These are phyloP conservation scores for Saccharomyces cerevisiae DNA, from an alignment of 805 yeast genomes.

Conservation along the genomic window DNA sequence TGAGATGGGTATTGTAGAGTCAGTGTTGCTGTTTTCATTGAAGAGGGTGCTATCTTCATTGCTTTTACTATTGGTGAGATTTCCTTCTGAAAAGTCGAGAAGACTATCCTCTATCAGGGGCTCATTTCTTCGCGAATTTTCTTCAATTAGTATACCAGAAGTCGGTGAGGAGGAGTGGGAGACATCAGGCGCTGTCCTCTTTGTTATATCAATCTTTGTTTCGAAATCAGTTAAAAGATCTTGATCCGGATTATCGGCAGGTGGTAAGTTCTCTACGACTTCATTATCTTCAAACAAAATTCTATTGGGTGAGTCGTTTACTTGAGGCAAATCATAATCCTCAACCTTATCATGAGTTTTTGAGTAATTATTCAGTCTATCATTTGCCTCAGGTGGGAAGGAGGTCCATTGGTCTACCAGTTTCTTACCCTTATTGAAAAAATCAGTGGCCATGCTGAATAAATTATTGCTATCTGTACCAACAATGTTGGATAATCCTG, in stretches of 20 bases:
- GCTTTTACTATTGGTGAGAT: conserved; percentile 8
- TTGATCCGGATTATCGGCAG: neutral
- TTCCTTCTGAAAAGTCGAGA: conserved; percentile 3
- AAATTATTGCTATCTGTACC: conserved; percentile 5
- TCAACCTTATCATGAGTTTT: neutral
- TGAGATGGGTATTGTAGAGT: conserved; percentile 15
- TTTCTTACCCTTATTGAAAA: conserved; percentile 28
- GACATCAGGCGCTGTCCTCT: neutral
- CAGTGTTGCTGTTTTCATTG: neutral
- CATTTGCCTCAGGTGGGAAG: conserved; percentile 16
- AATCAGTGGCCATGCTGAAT: conserved; percentile 21
- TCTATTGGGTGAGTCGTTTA: neutral
- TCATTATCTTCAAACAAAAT: neutral
- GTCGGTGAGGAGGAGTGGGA: conserved; percentile 2
- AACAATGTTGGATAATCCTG: conserved; percentile 3
- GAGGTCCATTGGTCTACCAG: conserved; percentile 21
- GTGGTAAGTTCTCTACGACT: conserved; percentile 8
- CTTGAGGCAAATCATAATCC: neutral
- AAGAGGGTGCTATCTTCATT: neutral
- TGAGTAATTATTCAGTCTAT: conserved; percentile 6
- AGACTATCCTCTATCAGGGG: neutral
- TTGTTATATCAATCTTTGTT: neutral
- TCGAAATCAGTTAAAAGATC: conserved; percentile 4
- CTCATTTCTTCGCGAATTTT: conserved; percentile 3
- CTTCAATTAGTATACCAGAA: neutral